Evolutionary conservation across 2,329 filamentous ascomycete species (phyloP).

Genomic region (Colletotrichum magnum): DNA sequence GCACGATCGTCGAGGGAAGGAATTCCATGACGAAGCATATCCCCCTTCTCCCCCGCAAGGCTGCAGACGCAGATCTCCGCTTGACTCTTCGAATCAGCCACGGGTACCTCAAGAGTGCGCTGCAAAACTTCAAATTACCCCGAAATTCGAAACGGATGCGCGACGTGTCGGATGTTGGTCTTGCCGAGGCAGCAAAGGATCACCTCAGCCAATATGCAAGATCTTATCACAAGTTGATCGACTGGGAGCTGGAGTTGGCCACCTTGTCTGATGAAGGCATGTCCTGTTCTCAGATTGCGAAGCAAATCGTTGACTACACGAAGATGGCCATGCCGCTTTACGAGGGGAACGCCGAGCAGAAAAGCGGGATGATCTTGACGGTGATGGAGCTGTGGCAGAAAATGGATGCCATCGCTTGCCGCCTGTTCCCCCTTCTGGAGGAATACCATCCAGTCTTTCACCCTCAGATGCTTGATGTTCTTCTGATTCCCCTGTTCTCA

Average conservation of each 20-base stretch:
- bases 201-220: conserved; percentile 42
- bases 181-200: conserved; percentile 30
- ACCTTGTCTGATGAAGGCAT: background rate
- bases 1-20: conserved; percentile 58
- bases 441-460: conserved; percentile 67
- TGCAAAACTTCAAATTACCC: conserved; percentile 1
- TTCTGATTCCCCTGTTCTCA: conserved; percentile 62
- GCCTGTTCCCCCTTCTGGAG: conserved; percentile 60
- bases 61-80: conserved; percentile 47
- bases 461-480: conserved; percentile 64
- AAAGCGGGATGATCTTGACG: conserved; percentile 66
- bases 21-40: conserved; percentile 53
- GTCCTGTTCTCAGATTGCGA: conserved; percentile 46
- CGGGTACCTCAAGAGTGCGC: conserved; percentile 45
- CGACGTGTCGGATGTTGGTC: conserved; percentile 2
- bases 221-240: conserved; percentile 39
- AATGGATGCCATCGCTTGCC: conserved; percentile 65
- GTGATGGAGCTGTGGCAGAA: conserved; percentile 71
- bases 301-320: conserved; percentile 54
- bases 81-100: conserved; percentile 60
- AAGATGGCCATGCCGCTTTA: conserved; percentile 53
- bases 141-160: background rate
- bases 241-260: conserved; percentile 37
- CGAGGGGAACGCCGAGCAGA: conserved; percentile 60
- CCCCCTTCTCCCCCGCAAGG: conserved; percentile 55